Evolutionary conservation across 192 early-diverging fungal genomes (phyloP).

Genomic region (Phycomyces nitens): DNA sequence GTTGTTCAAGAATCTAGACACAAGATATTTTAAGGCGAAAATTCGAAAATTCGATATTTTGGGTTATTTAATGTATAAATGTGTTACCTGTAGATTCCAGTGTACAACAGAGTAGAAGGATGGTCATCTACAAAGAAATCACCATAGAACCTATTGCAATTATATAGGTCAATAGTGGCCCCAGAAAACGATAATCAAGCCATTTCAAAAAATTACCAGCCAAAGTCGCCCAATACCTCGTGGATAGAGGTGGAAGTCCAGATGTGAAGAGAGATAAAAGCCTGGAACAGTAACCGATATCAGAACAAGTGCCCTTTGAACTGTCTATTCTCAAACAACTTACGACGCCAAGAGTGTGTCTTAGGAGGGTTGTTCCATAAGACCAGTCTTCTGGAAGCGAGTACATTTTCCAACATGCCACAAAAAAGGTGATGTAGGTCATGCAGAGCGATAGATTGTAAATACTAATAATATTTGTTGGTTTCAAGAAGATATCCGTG

Average conservation of each 20-base stretch:
- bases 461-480: constrained; percentile 47
- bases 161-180: neutral
- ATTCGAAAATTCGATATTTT: neutral
- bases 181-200: constrained; percentile 18
- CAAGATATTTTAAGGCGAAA: neutral
- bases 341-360: constrained; percentile 78
- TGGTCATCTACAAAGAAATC: constrained; percentile 92
- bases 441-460: constrained; percentile 90
- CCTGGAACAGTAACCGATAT: constrained; percentile 22
- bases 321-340: neutral
- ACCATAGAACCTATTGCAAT: constrained; percentile 75
- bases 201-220: constrained; percentile 72
- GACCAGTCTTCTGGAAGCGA: constrained; percentile 66
- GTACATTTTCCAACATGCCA: constrained; percentile 81
- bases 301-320: neutral
- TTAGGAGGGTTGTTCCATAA: constrained; percentile 68
- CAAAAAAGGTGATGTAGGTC: constrained; percentile 86
- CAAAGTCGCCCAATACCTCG: constrained; percentile 91
- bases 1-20: constrained; percentile 78
- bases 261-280: constrained; percentile 82
- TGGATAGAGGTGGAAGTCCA: constrained; percentile 91
- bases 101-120: constrained; percentile 73
- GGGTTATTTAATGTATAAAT: neutral
- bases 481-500: constrained; percentile 4
- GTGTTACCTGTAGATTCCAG: constrained; percentile 78